Evolutionary conservation across 495 filamentous ascomycete genomes (phyloP).

Genomic region (Hyaloscypha variabilis): DNA sequence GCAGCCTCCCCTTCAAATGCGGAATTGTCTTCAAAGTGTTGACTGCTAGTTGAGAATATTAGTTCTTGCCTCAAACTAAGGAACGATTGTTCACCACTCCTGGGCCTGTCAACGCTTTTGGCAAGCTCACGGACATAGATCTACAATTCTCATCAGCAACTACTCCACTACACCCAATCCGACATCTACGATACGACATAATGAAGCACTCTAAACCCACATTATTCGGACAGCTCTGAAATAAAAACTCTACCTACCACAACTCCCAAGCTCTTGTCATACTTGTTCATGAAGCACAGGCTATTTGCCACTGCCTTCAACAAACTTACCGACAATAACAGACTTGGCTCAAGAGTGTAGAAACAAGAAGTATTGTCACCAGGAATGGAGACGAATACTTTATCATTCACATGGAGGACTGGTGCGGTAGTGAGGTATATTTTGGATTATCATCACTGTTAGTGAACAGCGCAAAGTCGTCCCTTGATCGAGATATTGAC

Average conservation of each 20-base stretch:
- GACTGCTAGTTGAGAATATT: conserved; percentile 39
- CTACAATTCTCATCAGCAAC: conserved; percentile 23
- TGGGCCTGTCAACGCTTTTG: conserved; percentile 33
- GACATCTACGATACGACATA: background rate
- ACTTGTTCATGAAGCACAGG: no score
- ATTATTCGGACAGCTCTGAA: conserved; percentile 34
- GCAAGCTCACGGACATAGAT: conserved; percentile 46
- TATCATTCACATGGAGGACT: no score
- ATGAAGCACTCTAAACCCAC: conserved; percentile 18
- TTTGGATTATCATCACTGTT: background rate
- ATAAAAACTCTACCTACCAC: no score
- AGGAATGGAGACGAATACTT: no score
- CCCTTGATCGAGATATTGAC: background rate
- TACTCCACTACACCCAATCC: background rate
- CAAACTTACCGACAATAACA: no score
- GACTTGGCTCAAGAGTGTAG: no score
- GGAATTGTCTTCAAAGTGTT: conserved; percentile 37
- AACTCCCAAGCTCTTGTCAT: no score
- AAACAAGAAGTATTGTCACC: no score
- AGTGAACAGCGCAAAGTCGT: background rate
- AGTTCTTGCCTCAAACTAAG: conserved; percentile 35
- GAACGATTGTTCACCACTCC: conserved; percentile 37
- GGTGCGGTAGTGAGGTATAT: background rate
- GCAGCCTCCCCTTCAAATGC: conserved; percentile 36
- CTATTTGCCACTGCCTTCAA: no score